A percentile compares a stretch with the other conserved stretches of the same genome.
These are phyloP conservation scores for Trichoderma simmonsii DNA, from an alignment of 2,329 filamentous ascomycete genomes.

Conservation along the genomic window DNA sequence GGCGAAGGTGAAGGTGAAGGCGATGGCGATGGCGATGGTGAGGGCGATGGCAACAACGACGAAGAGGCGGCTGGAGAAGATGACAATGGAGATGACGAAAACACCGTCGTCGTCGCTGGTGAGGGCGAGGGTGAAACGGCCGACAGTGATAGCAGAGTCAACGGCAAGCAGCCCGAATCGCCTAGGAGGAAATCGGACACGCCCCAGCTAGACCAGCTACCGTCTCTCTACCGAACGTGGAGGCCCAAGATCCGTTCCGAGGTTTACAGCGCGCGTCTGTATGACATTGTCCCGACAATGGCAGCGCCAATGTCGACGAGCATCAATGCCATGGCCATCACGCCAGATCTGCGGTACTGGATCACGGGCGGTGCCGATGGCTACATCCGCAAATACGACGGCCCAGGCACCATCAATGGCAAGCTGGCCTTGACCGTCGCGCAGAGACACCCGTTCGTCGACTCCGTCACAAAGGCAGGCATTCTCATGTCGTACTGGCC, in stretches of 20 bases:
- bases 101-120: slow-evolving; percentile 28
- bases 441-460: slow-evolving; percentile 93
- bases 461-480: slow-evolving; percentile 93
- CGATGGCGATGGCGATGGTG: slow-evolving; percentile 18
- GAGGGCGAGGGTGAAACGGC: slow-evolving; percentile 27
- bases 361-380: slow-evolving; percentile 93
- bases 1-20: slow-evolving; percentile 39
- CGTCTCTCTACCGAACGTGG: slow-evolving; percentile 24
- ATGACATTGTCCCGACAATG: slow-evolving; percentile 96
- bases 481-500: slow-evolving; percentile 98
- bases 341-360: slow-evolving; percentile 91
- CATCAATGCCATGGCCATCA: slow-evolving; percentile 88
- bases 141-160: slow-evolving; percentile 19
- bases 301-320: slow-evolving; percentile 94
- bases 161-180: slow-evolving; percentile 19
- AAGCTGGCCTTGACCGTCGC: slow-evolving; percentile 92
- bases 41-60: slow-evolving; percentile 36
- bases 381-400: slow-evolving; percentile 96
- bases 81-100: slow-evolving; percentile 35
- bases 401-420: slow-evolving; percentile 89
- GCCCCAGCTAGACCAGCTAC: slow-evolving; percentile 22
- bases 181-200: slow-evolving; percentile 28
- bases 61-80: slow-evolving; percentile 22
- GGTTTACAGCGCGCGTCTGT: slow-evolving; percentile 73
- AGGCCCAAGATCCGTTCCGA: slow-evolving; percentile 70